phyloP scores from a whole-genome alignment of 495 filamentous ascomycete genomes.

The Darksidea phi region DNA sequence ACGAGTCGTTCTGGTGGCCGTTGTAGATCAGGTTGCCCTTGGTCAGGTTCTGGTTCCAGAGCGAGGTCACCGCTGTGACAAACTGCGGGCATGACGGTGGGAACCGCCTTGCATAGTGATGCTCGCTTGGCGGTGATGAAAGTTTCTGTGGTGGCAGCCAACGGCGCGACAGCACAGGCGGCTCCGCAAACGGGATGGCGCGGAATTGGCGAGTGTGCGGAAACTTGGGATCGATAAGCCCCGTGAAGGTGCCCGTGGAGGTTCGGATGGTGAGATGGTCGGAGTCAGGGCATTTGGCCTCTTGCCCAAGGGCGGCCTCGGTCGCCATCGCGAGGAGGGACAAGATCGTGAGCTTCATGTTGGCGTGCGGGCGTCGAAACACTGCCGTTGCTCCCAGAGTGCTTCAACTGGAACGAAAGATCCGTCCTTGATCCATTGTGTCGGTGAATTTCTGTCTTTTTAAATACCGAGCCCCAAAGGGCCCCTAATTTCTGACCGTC shows the following conservation, averaged over 20 bases:
- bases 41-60: conserved; percentile 2
- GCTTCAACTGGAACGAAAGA: too few species aligned
- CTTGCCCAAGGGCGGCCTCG: neutral
- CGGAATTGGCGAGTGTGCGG: conserved; percentile 19
- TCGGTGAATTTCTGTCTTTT: neutral
- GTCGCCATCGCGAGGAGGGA: conserved; percentile 7
- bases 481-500: too few species aligned
- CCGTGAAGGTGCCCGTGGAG: conserved; percentile 12
- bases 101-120: neutral
- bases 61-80: neutral
- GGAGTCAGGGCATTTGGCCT: neutral
- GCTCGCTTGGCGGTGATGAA: neutral
- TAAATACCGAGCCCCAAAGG: neutral
- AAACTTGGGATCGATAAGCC: conserved; percentile 16
- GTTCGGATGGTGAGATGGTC: conserved; percentile 15
- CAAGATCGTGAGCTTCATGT: conserved; percentile 26
- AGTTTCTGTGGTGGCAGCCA: conserved; percentile 18
- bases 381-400: too few species aligned
- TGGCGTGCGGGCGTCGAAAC: too few species aligned
- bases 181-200: conserved; percentile 17
- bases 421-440: neutral
- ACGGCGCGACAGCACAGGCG: conserved; percentile 5
- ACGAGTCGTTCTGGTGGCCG: conserved; percentile 23
- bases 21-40: conserved; percentile 19
- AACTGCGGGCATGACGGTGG: conserved; percentile 21